These are phyloP conservation scores for Fusarium brachygibbosum DNA, from an alignment of 2,329 filamentous ascomycete species.

Conservation along the genomic window DNA sequence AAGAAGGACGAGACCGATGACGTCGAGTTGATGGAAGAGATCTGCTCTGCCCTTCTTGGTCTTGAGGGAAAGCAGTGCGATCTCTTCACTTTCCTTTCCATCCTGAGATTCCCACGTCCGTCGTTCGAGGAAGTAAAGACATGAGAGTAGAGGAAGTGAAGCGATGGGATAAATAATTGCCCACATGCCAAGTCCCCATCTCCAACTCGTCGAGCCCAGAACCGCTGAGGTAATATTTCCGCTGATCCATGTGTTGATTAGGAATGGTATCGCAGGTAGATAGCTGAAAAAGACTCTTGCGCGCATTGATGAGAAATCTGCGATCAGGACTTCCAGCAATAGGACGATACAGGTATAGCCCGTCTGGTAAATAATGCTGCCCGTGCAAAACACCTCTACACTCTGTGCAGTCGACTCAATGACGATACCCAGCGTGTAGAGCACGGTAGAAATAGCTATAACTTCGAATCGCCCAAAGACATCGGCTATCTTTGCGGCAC, in stretches of 20 bases:
- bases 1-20: constrained; percentile 62
- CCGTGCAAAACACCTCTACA: constrained; percentile 65
- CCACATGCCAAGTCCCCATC: constrained; percentile 76
- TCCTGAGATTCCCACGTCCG: constrained; percentile 27
- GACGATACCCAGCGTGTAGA: constrained; percentile 68
- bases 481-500: constrained; percentile 72
- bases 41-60: constrained; percentile 54
- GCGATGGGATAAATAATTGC: constrained; percentile 71
- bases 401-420: constrained; percentile 65
- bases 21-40: constrained; percentile 70
- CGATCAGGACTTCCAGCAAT: constrained; percentile 71
- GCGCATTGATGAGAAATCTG: constrained; percentile 70
- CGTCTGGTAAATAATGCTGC: constrained; percentile 69
- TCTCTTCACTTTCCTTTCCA: constrained; percentile 18
- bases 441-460: constrained; percentile 66
- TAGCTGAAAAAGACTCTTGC: constrained; percentile 73
- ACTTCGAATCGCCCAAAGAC: constrained; percentile 73
- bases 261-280: constrained; percentile 69
- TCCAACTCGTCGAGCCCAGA: constrained; percentile 65
- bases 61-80: neutral
- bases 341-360: constrained; percentile 71
- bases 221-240: constrained; percentile 68
- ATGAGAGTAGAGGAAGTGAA: constrained; percentile 66
- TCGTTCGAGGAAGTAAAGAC: constrained; percentile 54
- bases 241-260: constrained; percentile 74